A percentile compares a stretch with the other conserved stretches of the same genome.
Conservation (phyloP, 2,329 filamentous ascomycete genomes). For the Stenocarpella maydis region DNA sequence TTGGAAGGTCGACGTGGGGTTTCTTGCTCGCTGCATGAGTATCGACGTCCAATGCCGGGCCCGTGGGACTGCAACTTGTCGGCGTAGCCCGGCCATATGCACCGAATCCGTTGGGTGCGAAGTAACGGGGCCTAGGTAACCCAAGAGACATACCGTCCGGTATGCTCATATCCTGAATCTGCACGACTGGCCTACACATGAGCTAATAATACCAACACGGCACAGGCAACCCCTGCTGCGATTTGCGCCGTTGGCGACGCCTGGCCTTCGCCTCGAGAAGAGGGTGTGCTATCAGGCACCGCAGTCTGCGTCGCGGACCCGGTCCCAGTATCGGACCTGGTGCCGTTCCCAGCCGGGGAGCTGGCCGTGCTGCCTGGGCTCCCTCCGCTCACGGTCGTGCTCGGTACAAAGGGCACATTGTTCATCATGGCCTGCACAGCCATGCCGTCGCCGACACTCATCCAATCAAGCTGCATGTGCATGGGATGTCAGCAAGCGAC, state of each 20-base stretch:
- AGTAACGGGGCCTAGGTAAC: background rate
- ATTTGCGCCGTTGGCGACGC: background rate
- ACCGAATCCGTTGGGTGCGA: background rate
- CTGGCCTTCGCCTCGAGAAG: background rate
- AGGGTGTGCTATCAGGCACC: background rate
- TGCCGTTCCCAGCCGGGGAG: background rate
- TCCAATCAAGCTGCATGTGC: conserved; percentile 29
- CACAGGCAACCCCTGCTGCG: background rate
- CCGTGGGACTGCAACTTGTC: background rate
- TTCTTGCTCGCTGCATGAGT: background rate
- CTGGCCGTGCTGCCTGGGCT: background rate
- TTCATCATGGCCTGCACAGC: conserved; percentile 31
- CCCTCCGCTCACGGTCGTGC: background rate
- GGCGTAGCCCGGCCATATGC: too few species aligned
- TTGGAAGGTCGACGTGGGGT: background rate
- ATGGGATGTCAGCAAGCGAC: background rate
- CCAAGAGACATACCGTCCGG: background rate
- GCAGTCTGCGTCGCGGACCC: background rate
- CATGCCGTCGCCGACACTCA: conserved; percentile 32
- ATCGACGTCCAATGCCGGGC: background rate
- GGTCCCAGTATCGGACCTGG: background rate
- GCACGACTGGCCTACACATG: background rate
- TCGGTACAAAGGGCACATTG: conserved; percentile 10
- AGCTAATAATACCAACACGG: background rate
- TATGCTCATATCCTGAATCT: background rate